Evolutionary conservation across 306 rosid species (phyloP).

Genomic region (Malus asiatica): DNA sequence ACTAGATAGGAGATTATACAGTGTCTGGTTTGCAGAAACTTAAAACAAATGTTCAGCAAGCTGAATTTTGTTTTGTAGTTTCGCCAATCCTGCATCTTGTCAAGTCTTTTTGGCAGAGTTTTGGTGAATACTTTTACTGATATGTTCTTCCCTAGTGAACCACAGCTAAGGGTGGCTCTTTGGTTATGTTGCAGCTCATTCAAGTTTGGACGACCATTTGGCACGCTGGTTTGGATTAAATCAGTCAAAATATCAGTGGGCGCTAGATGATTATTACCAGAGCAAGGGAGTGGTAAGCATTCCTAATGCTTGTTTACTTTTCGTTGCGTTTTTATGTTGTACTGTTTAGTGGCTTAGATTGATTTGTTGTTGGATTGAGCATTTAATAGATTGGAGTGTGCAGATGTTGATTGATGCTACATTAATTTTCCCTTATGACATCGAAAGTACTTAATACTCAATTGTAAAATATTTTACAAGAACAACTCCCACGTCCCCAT

Average conservation of each 20-base stretch:
- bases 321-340: not conserved
- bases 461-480: not conserved
- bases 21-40: slow-evolving; percentile 2
- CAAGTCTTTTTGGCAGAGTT: not conserved
- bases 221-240: slow-evolving; percentile 98
- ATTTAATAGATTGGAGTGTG: not conserved
- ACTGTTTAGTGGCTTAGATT: not conserved
- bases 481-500: not conserved
- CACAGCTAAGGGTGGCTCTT: not conserved
- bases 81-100: not conserved
- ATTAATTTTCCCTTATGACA: too few relatives aligned
- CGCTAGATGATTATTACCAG: slow-evolving; percentile 89
- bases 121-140: not conserved
- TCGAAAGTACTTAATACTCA: too few relatives aligned
- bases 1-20: not conserved
- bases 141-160: not conserved
- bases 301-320: not conserved
- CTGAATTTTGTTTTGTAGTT: not conserved
- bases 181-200: slow-evolving; percentile 59
- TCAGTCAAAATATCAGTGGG: slow-evolving; percentile 99
- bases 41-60: not conserved
- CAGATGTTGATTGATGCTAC: not conserved
- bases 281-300: slow-evolving; percentile 81
- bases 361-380: not conserved
- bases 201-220: slow-evolving; percentile 90